Percentiles rank a stretch among this genome's conserved stretches.
Conservation (phyloP, 1,284 basidiomycete species). For the Trametes pubescens region DNA sequence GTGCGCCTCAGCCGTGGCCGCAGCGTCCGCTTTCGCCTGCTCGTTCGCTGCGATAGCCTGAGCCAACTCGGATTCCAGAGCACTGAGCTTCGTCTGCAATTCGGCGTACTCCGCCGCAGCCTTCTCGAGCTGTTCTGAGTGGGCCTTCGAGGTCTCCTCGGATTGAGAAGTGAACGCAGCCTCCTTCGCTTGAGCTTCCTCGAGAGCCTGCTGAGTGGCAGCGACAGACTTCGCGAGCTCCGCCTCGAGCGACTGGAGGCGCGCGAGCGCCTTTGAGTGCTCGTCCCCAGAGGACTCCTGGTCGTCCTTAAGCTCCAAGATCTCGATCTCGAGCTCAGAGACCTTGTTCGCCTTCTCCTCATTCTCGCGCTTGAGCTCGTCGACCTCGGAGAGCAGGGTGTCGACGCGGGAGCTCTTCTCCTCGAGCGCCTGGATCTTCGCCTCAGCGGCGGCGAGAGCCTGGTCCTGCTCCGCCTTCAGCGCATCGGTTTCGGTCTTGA, state of each 20-base stretch:
- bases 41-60: conserved; percentile 56
- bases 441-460: conserved; percentile 55
- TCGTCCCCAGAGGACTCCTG: conserved; percentile 73
- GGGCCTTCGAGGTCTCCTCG: conserved; percentile 51
- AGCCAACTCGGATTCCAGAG: conserved; percentile 55
- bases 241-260: conserved; percentile 60
- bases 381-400: conserved; percentile 60
- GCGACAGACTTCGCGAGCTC: conserved; percentile 57
- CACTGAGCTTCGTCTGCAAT: conserved; percentile 54
- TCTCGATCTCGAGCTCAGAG: conserved; percentile 80
- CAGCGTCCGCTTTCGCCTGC: conserved; percentile 53
- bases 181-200: conserved; percentile 61
- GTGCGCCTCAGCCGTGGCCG: conserved; percentile 56
- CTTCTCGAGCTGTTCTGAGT: conserved; percentile 55
- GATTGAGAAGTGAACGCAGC: conserved; percentile 52
- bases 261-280: conserved; percentile 53
- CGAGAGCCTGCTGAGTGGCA: conserved; percentile 58
- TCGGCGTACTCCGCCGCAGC: conserved; percentile 55
- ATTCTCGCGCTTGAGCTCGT: conserved; percentile 67
- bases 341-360: conserved; percentile 80
- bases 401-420: conserved; percentile 53
- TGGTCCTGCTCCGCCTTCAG: conserved; percentile 59
- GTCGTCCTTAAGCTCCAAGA: conserved; percentile 78
- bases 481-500: conserved; percentile 60
- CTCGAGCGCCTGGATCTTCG: conserved; percentile 55